Percentiles rank a stretch among this genome's conserved stretches.
Evolutionary conservation across 2,329 filamentous ascomycete species (phyloP).

Genomic region (Gremmenia infestans): DNA sequence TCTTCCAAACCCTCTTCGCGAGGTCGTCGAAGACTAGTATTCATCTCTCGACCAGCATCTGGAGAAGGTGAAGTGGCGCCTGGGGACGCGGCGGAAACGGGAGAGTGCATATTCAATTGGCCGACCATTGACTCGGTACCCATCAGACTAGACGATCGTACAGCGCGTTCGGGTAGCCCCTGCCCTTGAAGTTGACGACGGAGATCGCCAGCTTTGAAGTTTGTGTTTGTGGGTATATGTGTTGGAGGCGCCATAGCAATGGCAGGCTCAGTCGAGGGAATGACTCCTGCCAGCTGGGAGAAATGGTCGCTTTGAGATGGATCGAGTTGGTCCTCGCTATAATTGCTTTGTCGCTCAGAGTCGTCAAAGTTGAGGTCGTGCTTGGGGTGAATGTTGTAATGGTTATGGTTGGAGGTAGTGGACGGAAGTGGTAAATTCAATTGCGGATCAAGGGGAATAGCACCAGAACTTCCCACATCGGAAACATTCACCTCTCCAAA

Average conservation of each 20-base stretch:
- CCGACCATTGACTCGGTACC: conserved; percentile 31
- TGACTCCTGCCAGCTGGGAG: neutral
- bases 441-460: conserved; percentile 22
- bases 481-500: conserved; percentile 31
- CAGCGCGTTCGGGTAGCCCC: conserved; percentile 10
- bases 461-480: conserved; percentile 29
- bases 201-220: neutral
- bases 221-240: neutral
- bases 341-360: neutral
- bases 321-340: neutral
- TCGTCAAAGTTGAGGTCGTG: neutral
- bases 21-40: conserved; percentile 27
- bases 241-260: neutral
- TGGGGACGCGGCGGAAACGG: conserved; percentile 22
- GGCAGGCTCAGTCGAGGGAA: neutral
- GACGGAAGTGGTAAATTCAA: conserved; percentile 26
- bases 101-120: conserved; percentile 31
- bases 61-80: conserved; percentile 1
- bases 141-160: conserved; percentile 27
- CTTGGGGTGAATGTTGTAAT: neutral
- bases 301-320: conserved; percentile 8
- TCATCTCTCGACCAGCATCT: conserved; percentile 8
- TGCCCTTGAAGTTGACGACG: neutral
- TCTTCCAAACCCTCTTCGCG: conserved; percentile 26
- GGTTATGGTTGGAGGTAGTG: neutral